These are phyloP conservation scores for Sanghuangporus sanghuang DNA, from an alignment of 1,284 basidiomycete species.

Conservation along the genomic window DNA sequence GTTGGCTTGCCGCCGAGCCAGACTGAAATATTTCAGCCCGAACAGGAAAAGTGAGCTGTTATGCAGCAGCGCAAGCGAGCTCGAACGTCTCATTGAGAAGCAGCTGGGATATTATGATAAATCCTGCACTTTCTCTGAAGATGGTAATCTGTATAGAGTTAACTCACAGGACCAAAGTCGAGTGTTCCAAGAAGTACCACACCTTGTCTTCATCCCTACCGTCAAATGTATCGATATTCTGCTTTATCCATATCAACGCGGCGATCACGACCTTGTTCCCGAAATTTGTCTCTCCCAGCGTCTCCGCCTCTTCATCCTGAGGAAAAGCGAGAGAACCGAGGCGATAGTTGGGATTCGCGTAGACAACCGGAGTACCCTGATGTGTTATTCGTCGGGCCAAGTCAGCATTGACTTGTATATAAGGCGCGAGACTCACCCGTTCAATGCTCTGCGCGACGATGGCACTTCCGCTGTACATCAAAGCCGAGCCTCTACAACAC, in stretches of 20 bases:
- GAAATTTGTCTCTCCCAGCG: slow-evolving; percentile 37
- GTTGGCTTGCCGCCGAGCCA: slow-evolving; percentile 31
- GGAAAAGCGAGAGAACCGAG: slow-evolving; percentile 45
- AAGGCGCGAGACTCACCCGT: slow-evolving; percentile 15
- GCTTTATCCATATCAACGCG: slow-evolving; percentile 45
- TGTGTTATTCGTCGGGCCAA: slow-evolving; percentile 11
- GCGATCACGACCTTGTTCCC: slow-evolving; percentile 40
- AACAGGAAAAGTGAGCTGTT: slow-evolving; percentile 28
- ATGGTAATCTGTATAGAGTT: slow-evolving; percentile 39
- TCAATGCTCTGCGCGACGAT: slow-evolving; percentile 44
- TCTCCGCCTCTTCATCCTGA: slow-evolving; percentile 39
- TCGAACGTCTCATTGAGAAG: slow-evolving; percentile 39
- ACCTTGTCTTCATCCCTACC: slow-evolving; percentile 45
- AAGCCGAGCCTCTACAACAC: slow-evolving; percentile 27
- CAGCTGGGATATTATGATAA: slow-evolving; percentile 38
- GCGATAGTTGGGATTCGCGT: slow-evolving; percentile 53
- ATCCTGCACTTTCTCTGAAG: slow-evolving; percentile 51
- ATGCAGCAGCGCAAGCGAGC: slow-evolving; percentile 31
- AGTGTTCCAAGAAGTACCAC: background rate
- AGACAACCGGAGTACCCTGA: slow-evolving; percentile 41
- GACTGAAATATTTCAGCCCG: slow-evolving; percentile 40
- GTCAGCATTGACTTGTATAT: background rate
- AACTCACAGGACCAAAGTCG: background rate
- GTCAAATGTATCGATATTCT: slow-evolving; percentile 41
- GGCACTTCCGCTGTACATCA: slow-evolving; percentile 35